A percentile compares a stretch with the other conserved stretches of the same genome.
phyloP scores from a whole-genome alignment of 306 rosid genomes.

The Arachis stenosperma region DNA sequence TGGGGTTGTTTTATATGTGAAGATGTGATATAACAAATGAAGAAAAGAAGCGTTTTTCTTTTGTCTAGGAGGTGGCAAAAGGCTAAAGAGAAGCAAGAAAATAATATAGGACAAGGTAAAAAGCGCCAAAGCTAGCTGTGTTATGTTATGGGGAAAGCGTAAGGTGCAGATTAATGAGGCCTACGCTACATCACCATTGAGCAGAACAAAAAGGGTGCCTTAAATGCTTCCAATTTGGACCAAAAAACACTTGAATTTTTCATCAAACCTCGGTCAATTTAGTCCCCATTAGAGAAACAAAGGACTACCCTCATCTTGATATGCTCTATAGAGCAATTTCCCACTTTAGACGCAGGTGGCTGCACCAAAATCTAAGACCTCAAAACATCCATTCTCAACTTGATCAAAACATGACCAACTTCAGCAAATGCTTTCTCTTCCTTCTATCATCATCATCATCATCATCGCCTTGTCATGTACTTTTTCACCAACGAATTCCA shows the following conservation, averaged over 20 bases:
- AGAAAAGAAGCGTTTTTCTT: neutral
- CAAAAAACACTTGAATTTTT: slow-evolving; percentile 35
- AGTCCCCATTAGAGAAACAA: slow-evolving; percentile 15
- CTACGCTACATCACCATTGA: slow-evolving; percentile 17
- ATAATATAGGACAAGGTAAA: slow-evolving; percentile 46
- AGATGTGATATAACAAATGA: neutral
- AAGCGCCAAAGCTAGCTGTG: slow-evolving; percentile 37
- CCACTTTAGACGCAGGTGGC: neutral
- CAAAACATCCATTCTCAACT: neutral
- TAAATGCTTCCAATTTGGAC: slow-evolving; percentile 40
- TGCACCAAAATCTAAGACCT: slow-evolving; percentile 31
- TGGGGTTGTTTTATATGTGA: too few species aligned
- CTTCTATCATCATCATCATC: neutral
- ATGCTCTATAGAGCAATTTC: neutral
- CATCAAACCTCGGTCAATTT: slow-evolving; percentile 35
- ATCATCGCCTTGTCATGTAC: neutral
- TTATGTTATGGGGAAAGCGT: neutral
- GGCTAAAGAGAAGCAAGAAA: slow-evolving; percentile 38
- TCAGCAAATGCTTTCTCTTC: neutral
- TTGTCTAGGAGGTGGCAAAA: slow-evolving; percentile 11
- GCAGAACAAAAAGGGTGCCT: slow-evolving; percentile 27
- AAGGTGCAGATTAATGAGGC: slow-evolving; percentile 23
- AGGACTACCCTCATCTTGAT: slow-evolving; percentile 39
- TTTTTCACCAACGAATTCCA: neutral
- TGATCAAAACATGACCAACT: neutral